Conservation (phyloP, 768 basidiomycete genomes). For the Macrolepiota albuminosa region DNA sequence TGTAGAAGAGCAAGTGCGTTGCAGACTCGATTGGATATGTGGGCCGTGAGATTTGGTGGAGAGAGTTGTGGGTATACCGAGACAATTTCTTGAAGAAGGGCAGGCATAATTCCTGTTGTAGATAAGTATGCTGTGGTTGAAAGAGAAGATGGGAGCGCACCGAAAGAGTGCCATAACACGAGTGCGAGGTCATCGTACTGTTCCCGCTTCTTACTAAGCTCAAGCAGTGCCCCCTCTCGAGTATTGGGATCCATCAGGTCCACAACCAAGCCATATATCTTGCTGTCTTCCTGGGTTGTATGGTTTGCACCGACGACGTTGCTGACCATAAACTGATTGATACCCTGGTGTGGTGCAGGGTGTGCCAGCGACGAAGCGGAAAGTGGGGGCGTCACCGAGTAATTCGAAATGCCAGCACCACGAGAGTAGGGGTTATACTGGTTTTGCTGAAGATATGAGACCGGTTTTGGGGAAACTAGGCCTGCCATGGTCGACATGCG, state of each 20-base stretch:
- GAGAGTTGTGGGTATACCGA: constrained; percentile 95
- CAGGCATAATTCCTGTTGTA: constrained; percentile 88
- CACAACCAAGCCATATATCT: constrained; percentile 89
- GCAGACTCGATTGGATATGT: constrained; percentile 97
- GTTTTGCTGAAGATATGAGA: constrained; percentile 61
- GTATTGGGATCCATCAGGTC: constrained; percentile 78
- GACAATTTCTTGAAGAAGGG: constrained; percentile 94
- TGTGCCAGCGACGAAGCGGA: constrained; percentile 50
- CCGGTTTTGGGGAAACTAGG: constrained; percentile 56
- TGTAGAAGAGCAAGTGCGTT: constrained; percentile 97
- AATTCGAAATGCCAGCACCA: constrained; percentile 42
- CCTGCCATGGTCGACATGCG: constrained; percentile 46
- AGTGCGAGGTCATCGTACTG: constrained; percentile 98
- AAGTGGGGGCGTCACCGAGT: constrained; percentile 62
- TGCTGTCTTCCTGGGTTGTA: constrained; percentile 50
- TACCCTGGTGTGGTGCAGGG: constrained; percentile 47
- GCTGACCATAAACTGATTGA: constrained; percentile 34
- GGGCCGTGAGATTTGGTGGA: constrained; percentile 93
- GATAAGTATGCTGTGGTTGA: neutral
- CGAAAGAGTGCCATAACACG: constrained; percentile 98
- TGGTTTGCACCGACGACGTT: constrained; percentile 22
- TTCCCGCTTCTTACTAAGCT: constrained; percentile 97
- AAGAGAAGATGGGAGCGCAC: constrained; percentile 34
- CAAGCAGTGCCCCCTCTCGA: constrained; percentile 88
- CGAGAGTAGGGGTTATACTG: constrained; percentile 61